These are phyloP conservation scores for Porphyridium purpureum DNA, from an alignment of 23 red algal genomes.

Conservation along the genomic window DNA sequence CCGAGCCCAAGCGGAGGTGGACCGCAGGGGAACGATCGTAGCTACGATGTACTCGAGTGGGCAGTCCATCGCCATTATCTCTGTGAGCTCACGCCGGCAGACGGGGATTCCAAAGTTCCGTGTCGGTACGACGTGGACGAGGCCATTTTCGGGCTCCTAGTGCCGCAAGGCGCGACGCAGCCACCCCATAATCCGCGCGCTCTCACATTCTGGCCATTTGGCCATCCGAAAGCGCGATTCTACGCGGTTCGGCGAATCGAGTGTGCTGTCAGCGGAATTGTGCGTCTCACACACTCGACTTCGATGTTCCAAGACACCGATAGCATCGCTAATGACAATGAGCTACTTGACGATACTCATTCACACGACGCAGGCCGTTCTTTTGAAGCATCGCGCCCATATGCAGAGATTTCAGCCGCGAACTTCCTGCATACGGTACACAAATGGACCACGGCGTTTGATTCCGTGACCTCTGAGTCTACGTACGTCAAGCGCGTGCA, in stretches of 20 bases:
- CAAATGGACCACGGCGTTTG: slow-evolving; percentile 5
- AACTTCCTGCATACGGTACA: slow-evolving; percentile 4
- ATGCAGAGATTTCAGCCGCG: slow-evolving; percentile 1
- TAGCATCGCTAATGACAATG: no score
- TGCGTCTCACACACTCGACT: no score
- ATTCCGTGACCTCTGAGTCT: background rate
- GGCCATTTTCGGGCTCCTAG: slow-evolving; percentile 2
- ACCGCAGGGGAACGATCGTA: background rate
- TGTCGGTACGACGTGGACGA: background rate
- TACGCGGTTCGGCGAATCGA: slow-evolving; percentile 1
- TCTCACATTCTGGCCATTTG: slow-evolving; percentile 17
- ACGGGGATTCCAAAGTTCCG: no score
- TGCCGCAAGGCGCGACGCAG: background rate
- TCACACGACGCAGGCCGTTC: background rate
- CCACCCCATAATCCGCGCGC: slow-evolving; percentile 4
- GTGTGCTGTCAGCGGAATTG: background rate
- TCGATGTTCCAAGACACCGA: no score
- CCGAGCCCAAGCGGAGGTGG: slow-evolving; percentile 13
- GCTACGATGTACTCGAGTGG: slow-evolving; percentile 13
- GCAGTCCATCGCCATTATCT: slow-evolving; percentile 9
- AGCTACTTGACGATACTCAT: slow-evolving; percentile 2
- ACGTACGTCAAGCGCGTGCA: slow-evolving; percentile 22
- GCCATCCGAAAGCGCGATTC: slow-evolving; percentile 5
- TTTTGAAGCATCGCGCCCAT: slow-evolving; percentile 8
- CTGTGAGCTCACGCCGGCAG: no score